Percentiles rank a stretch among this genome's conserved stretches.
Evolutionary conservation across 441 rosid species (phyloP).

Genomic region (Francoa sonchifolia): DNA sequence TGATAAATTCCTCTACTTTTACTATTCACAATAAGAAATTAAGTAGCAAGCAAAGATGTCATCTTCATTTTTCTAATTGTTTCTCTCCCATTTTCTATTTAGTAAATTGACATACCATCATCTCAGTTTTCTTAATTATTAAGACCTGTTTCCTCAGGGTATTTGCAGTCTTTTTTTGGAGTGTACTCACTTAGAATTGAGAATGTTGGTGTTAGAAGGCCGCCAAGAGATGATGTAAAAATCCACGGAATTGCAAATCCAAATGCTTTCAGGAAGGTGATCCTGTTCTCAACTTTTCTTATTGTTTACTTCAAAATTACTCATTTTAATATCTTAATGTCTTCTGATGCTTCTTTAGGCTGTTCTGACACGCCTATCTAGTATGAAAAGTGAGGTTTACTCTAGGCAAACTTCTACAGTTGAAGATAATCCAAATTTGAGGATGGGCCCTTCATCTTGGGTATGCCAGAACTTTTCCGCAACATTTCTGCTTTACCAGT

Average conservation of each 20-base stretch:
- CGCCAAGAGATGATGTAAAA: slow-evolving; percentile 55
- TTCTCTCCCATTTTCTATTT: no score
- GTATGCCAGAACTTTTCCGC: slow-evolving; percentile 17
- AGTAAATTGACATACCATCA: no score
- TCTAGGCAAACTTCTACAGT: slow-evolving; percentile 32
- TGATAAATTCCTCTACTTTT: no score
- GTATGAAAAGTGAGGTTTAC: slow-evolving; percentile 42
- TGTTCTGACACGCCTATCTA: slow-evolving; percentile 40
- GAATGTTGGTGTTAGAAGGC: slow-evolving; percentile 53
- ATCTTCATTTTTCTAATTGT: no score
- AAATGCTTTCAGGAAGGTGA: slow-evolving; percentile 59
- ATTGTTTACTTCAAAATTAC: slow-evolving; percentile 1
- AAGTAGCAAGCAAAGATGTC: no score
- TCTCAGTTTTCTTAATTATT: no score
- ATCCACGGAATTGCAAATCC: slow-evolving; percentile 58
- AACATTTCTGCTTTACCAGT: background rate
- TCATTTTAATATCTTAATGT: background rate
- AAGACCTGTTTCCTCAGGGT: slow-evolving; percentile 44
- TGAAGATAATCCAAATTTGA: slow-evolving; percentile 39
- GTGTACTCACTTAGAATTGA: slow-evolving; percentile 61
- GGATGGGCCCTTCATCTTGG: slow-evolving; percentile 30
- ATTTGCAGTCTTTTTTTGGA: slow-evolving; percentile 61
- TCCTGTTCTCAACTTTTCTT: slow-evolving; percentile 1
- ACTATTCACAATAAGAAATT: no score
- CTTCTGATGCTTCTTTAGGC: slow-evolving; percentile 26